Conservation (phyloP, 805 yeast species). For the Wickerhamomyces sydowiorum region DNA sequence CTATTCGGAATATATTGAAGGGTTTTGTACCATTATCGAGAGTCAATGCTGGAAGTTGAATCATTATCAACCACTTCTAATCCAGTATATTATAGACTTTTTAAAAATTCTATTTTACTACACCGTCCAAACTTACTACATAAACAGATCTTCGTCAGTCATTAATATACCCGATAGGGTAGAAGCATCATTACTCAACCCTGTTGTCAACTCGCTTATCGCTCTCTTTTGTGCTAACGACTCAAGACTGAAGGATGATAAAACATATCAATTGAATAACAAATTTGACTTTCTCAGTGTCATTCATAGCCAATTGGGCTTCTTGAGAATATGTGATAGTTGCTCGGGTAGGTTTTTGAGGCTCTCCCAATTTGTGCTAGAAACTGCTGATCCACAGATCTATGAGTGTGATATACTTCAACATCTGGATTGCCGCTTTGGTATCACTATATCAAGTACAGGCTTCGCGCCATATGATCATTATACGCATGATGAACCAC, state of each 20-base stretch:
- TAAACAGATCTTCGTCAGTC: conserved; percentile 46
- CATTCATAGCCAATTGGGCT: conserved; percentile 72
- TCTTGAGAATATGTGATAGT: conserved; percentile 60
- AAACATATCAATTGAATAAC: conserved; percentile 13
- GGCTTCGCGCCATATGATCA: conserved; percentile 66
- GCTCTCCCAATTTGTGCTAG: conserved; percentile 49
- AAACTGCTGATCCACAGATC: conserved; percentile 33
- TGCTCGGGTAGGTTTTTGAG: conserved; percentile 57
- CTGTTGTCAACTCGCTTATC: background rate
- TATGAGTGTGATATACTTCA: conserved; percentile 73
- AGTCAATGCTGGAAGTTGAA: conserved; percentile 30
- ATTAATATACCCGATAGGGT: background rate
- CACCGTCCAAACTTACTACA: conserved; percentile 28
- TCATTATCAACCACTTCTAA: conserved; percentile 1
- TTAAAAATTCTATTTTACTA: conserved; percentile 43
- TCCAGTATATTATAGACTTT: conserved; percentile 23
- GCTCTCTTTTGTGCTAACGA: background rate
- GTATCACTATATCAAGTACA: conserved; percentile 54
- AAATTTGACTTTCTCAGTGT: conserved; percentile 45
- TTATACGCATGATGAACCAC: conserved; percentile 33
- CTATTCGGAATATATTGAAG: conserved; percentile 44
- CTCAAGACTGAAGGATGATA: background rate
- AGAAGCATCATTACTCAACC: background rate
- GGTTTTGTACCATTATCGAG: conserved; percentile 25
- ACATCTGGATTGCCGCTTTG: conserved; percentile 72